Base-by-base conservation (phyloP, 1,284 basidiomycete species). In the Rhodotorula sp. region DNA sequence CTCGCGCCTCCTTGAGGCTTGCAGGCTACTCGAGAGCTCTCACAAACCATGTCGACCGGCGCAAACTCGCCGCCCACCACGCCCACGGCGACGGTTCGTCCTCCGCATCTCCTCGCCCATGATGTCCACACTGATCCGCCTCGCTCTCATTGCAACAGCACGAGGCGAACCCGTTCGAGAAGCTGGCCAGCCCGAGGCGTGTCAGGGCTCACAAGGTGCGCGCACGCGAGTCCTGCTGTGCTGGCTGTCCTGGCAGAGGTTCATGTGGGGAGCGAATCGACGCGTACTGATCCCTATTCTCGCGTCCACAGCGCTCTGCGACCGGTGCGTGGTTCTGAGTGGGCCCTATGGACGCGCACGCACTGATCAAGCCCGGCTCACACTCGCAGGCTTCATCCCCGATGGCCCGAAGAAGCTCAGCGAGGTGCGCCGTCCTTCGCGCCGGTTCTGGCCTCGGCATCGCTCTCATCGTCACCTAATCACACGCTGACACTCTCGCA, bases 361-460 rank as follows among this genome's bases (percentile, higher is more conserved):
- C 18, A 16, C 34, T 30, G 44, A 22, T 31, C 30, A n/a, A 47
- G 18, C 1, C 8, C 1, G 10, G 24, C 52, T 40, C 56, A 26
- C 20, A 18, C 10, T n/a, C 24, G 59, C 65, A 65, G 71, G 68
- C 11, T 67, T 74, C 59, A 69, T 72, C 52, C 72, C 73, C 54
- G 74, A 71, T 8, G 70, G 68, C 18, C 60, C 60, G 47, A 67
- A 69, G 57, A 53, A 68, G 16, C 65, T 74, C 47, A 62, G 53
- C 54, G 72, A 72, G 47, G 66, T 67, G 47, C 20, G 63, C 47
- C 20, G 34, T 34, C 34, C 34, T 34, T 34, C 34, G 34, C 34
- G 34, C 34, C 34, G 6, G 34, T 34, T 34, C 34, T 34, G 34
- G 10, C 34, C 34, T 34, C 34, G 34, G 34, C 34, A 34, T 34